Percentiles rank a stretch among this genome's conserved stretches.
phyloP scores from a whole-genome alignment of 2,329 filamentous ascomycete species.

The Alternaria sp. region DNA sequence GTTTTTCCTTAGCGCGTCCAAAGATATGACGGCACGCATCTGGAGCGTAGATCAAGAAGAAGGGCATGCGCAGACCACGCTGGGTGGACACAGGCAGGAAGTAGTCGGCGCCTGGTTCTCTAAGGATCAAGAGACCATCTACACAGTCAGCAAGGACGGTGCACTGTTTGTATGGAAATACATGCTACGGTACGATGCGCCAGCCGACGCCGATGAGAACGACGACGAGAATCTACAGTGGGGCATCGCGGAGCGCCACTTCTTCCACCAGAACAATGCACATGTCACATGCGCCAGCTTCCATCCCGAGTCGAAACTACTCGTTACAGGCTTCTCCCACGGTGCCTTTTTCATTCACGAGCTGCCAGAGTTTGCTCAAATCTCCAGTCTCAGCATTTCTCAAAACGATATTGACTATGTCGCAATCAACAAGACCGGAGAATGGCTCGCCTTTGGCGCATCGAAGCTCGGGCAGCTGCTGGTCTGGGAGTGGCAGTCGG shows the following conservation, averaged over 20 bases:
- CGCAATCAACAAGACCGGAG: slow-evolving; percentile 90
- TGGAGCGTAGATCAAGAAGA: slow-evolving; percentile 92
- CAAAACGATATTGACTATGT: slow-evolving; percentile 97
- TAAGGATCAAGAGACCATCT: slow-evolving; percentile 91
- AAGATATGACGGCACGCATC: slow-evolving; percentile 90
- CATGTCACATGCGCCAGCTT: slow-evolving; percentile 91
- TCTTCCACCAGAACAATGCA: slow-evolving; percentile 90
- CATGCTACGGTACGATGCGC: slow-evolving; percentile 66
- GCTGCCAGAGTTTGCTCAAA: slow-evolving; percentile 93
- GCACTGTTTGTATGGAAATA: slow-evolving; percentile 95
- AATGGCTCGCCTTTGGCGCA: slow-evolving; percentile 97
- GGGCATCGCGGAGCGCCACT: slow-evolving; percentile 91
- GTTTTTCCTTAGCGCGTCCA: slow-evolving; percentile 92
- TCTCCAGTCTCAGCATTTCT: slow-evolving; percentile 92
- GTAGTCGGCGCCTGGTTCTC: slow-evolving; percentile 98
- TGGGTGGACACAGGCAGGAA: slow-evolving; percentile 89
- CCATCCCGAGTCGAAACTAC: slow-evolving; percentile 84
- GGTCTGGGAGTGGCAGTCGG: slow-evolving; percentile 99
- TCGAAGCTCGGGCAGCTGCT: slow-evolving; percentile 95
- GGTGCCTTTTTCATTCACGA: slow-evolving; percentile 95
- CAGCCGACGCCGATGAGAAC: slow-evolving; percentile 63
- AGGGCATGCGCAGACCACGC: slow-evolving; percentile 86
- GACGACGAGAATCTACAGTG: slow-evolving; percentile 78
- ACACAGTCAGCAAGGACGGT: slow-evolving; percentile 97
- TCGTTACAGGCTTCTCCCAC: slow-evolving; percentile 97